phyloP scores from a whole-genome alignment of 1,139 yeast species.

The Candida sp. region DNA sequence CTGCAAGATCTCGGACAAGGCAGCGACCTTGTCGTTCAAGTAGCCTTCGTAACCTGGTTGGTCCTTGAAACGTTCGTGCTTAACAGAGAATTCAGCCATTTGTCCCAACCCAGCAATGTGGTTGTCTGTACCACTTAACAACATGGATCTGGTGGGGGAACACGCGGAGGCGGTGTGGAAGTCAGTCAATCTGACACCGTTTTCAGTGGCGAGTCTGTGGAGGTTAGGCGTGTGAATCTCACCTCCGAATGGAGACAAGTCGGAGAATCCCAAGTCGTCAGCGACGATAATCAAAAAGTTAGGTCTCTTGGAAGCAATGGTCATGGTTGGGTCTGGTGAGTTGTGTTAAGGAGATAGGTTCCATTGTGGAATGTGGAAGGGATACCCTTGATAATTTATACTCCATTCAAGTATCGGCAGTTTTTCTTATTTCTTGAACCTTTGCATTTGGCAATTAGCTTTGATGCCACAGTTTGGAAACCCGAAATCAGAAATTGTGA shows the following conservation, averaged over 20 bases:
- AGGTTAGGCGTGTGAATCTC: constrained; percentile 63
- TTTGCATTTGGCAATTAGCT: too few species aligned
- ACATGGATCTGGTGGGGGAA: constrained; percentile 67
- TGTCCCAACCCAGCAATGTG: constrained; percentile 67
- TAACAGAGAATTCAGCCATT: constrained; percentile 53
- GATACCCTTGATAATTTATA: not conserved
- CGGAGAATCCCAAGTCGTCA: constrained; percentile 67
- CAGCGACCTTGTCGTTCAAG: constrained; percentile 54
- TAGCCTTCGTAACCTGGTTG: constrained; percentile 64
- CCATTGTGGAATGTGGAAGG: not conserved
- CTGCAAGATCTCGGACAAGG: constrained; percentile 54
- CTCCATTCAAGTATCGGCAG: too few species aligned
- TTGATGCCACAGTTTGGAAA: too few species aligned
- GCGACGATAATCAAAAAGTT: constrained; percentile 63
- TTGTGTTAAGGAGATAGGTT: too few species aligned
- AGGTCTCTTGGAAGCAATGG: constrained; percentile 23
- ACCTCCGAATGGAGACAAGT: constrained; percentile 59
- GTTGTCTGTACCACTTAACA: constrained; percentile 63
- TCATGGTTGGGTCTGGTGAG: too few species aligned
- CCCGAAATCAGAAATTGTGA: too few species aligned
- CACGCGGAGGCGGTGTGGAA: constrained; percentile 71
- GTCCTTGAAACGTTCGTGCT: constrained; percentile 38
- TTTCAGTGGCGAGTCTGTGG: constrained; percentile 37
- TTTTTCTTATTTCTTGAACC: too few species aligned
- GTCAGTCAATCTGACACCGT: constrained; percentile 55